A percentile compares a stretch with the other conserved stretches of the same genome.
phyloP scores from a whole-genome alignment of 768 basidiomycete species.

The Leccinum truebloodii region DNA sequence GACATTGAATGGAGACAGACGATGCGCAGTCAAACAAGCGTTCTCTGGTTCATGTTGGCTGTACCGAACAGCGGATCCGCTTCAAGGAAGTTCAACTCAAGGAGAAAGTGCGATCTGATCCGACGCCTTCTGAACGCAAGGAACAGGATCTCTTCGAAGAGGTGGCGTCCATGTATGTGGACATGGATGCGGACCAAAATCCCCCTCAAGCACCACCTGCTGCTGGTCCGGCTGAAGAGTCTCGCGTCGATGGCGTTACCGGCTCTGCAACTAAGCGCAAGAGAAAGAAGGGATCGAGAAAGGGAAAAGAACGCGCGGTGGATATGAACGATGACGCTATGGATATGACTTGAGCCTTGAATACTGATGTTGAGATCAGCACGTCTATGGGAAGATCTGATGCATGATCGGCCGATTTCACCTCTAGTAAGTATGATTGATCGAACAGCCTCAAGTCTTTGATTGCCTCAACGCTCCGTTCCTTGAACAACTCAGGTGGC shows the following conservation, averaged over 20 bases:
- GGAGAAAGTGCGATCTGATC: constrained; percentile 36
- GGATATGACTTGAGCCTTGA: constrained; percentile 17
- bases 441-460: too few relatives aligned
- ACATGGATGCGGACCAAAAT: constrained; percentile 9
- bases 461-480: too few relatives aligned
- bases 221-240: constrained; percentile 2
- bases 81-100: constrained; percentile 71
- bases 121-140: constrained; percentile 6
- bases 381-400: background rate
- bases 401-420: too few relatives aligned
- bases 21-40: constrained; percentile 54
- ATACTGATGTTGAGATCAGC: background rate
- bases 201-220: background rate
- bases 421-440: too few relatives aligned
- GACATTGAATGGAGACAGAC: constrained; percentile 43
- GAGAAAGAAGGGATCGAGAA: constrained; percentile 19
- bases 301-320: constrained; percentile 31
- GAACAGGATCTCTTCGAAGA: constrained; percentile 20
- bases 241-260: constrained; percentile 1
- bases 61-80: constrained; percentile 57
- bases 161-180: constrained; percentile 20
- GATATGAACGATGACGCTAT: constrained; percentile 18
- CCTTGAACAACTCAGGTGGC: too few relatives aligned
- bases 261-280: constrained; percentile 10
- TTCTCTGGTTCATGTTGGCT: constrained; percentile 50